Evolutionary conservation across 441 rosid species (phyloP), one percentile per base, ranked within the genome.

Genomic region (Bocquillonia castaneifolia): DNA sequence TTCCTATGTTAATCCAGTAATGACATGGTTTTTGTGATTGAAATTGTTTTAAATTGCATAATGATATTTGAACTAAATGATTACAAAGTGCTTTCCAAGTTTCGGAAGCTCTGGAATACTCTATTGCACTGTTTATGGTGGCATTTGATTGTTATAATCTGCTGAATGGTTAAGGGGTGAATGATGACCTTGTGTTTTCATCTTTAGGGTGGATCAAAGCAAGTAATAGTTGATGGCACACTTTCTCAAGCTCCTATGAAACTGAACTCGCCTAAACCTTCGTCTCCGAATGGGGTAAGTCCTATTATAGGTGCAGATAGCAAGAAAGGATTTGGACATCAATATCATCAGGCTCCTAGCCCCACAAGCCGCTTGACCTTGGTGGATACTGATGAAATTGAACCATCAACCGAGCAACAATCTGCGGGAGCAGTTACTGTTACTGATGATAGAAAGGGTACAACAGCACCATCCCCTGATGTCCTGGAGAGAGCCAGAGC

Each of bases 401-500:
- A 86, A 65, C 59, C 82, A 52, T 59, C 85, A 31, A 61, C 50
- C 29, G 64, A 40, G 68, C 68, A 71, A 26, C 53, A 56, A 5
- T 66, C 69, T 69, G 68, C 71, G 3, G 78, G 55, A 66, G 47
- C 71, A 23, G 70, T 62, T 57, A 59, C 28, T 45, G 83, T 84
- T 53, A 34, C 54, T 34, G n/a, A n/a, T n/a, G n/a, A n/a, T n/a
- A 79, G 76, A 66, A 67, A 52, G 67, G 84, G 69, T 59, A 65
- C 65, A 40, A 26, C 70, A 72, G 34, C 84, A 56, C 79, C 65
- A 25, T 70, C 84, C 37, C 79, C 89, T 13, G 86, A 89, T 70
- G 86, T 85, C 20, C 71, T 91, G 87, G 96, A 85, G 80, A 82
- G 29, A 83, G 98, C 97, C 74, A 87, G 81, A 68, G 92, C 82